A percentile compares a stretch with the other conserved stretches of the same genome.
These are phyloP conservation scores for Septoria petroselini DNA, from an alignment of 2,329 filamentous ascomycete genomes.

Conservation along the genomic window DNA sequence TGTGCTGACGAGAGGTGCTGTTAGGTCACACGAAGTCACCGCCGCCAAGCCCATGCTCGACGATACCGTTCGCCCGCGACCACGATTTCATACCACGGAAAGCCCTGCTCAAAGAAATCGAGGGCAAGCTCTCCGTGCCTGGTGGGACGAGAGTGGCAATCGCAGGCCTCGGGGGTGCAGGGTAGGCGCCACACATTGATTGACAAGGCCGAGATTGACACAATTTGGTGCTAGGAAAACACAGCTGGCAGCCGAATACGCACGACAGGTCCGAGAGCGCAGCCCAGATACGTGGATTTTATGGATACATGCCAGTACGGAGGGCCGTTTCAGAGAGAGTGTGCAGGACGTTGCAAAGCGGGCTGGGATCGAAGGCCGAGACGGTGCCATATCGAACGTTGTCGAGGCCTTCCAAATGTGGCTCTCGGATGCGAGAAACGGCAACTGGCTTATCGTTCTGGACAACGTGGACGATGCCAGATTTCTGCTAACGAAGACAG, in stretches of 20 bases:
- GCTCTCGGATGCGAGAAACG: slow-evolving; percentile 20
- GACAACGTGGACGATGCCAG: slow-evolving; percentile 30
- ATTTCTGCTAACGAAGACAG: slow-evolving; percentile 12
- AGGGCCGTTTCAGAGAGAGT: slow-evolving; percentile 26
- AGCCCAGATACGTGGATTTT: slow-evolving; percentile 27
- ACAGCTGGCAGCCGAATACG: slow-evolving; percentile 31
- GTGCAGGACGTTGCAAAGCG: slow-evolving; percentile 18
- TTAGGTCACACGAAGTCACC: background rate
- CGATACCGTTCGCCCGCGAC: background rate
- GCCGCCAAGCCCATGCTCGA: background rate
- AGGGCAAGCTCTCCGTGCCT: too few relatives aligned
- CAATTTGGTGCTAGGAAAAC: slow-evolving; percentile 31
- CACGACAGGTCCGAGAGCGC: slow-evolving; percentile 10
- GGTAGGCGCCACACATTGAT: too few relatives aligned
- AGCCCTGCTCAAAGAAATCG: too few relatives aligned
- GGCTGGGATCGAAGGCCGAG: slow-evolving; percentile 14
- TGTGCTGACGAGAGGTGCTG: background rate
- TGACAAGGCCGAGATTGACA: too few relatives aligned
- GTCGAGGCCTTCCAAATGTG: slow-evolving; percentile 25
- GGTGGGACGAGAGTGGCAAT: too few relatives aligned
- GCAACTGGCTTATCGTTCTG: slow-evolving; percentile 28
- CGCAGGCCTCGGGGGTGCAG: too few relatives aligned
- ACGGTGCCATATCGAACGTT: slow-evolving; percentile 23
- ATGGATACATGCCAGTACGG: slow-evolving; percentile 29
- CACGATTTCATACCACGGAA: background rate